Evolutionary conservation across 2,329 filamentous ascomycete species (phyloP).

Genomic region (Tolypocladium paradoxum): DNA sequence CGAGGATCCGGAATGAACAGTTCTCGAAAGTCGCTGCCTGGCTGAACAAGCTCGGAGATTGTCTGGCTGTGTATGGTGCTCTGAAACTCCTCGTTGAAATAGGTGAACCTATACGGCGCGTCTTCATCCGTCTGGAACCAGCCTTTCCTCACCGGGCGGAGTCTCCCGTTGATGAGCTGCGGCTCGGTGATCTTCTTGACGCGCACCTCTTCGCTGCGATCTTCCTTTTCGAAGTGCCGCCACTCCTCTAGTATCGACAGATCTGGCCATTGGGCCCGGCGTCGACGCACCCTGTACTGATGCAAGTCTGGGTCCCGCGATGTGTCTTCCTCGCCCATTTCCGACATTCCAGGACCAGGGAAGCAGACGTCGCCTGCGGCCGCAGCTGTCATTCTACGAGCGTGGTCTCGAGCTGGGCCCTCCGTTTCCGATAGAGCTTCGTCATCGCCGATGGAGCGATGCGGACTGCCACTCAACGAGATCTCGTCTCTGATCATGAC

Average conservation of each 20-base stretch:
- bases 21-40: conserved; percentile 72
- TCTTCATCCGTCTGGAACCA: conserved; percentile 90
- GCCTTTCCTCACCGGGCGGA: conserved; percentile 66
- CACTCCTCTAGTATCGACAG: conserved; percentile 76
- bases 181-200: conserved; percentile 92
- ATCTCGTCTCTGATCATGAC: conserved; percentile 61
- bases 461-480: conserved; percentile 22
- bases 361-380: conserved; percentile 90
- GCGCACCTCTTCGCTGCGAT: conserved; percentile 65
- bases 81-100: conserved; percentile 95
- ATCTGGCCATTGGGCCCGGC: conserved; percentile 75
- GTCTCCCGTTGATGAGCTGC: conserved; percentile 77
- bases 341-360: conserved; percentile 60
- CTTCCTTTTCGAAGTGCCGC: conserved; percentile 81
- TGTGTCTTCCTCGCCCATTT: conserved; percentile 68
- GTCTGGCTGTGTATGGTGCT: conserved; percentile 94
- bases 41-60: conserved; percentile 84
- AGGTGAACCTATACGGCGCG: conserved; percentile 88
- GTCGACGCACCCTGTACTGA: conserved; percentile 37
- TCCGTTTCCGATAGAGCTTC: conserved; percentile 21
- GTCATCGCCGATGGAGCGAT: conserved; percentile 16
- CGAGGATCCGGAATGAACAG: conserved; percentile 85
- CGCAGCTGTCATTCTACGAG: conserved; percentile 43
- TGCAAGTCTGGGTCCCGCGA: conserved; percentile 29
- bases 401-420: conserved; percentile 12